Base-by-base conservation (phyloP, 176 grass and related monocot species). In the Triticum monococcum region DNA sequence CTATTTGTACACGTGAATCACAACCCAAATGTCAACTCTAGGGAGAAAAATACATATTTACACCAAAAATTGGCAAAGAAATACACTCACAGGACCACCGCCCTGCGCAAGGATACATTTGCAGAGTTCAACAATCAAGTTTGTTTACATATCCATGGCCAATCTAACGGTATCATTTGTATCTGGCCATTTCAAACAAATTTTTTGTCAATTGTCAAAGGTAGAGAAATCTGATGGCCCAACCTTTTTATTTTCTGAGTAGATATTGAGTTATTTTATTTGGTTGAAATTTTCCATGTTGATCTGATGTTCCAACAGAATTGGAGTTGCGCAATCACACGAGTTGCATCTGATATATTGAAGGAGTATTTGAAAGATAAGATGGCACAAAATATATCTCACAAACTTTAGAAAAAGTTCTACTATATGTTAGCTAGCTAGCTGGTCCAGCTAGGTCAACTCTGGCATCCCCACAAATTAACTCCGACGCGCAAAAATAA, bases 21-120 rank as follows among this genome's bases (percentile, higher is more conserved):
- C 9, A 7, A 41, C 50, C 50, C 23, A 57, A 60, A 30, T 83
- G 68, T 83, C 68, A 83, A 83, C 50, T 83, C 32, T 61, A 28
- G 3, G 20, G 59, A 20, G n/a, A 41, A 16, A 24, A 79, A 43
- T 40, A 9, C 33, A 80, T 48, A 45, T 46, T 13, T 46, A 46
- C 23, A 45, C 40, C 8, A 41, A 46, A 74, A 41, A 26, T 28
- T 74, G 35, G 36, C 35, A 74, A 46, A 74, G 23, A 74, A 16
- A 46, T 26, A 13, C 71, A 46, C 7, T 40, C 18, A 2, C 18
- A 0, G 54, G 18, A 57, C 54, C 71, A 74, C 40, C 14, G 3
- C n/a, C 40, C 2, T 22, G 10, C 25, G 8, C 71, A 74, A 74
- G 11, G 40, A 46, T 74, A 23, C 68, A 71, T 71, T 38, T 9